Evolutionary conservation across 2,329 filamentous ascomycete species (phyloP), one percentile per base, ranked within the genome.

Genomic region (Clonostachys byssicola): DNA sequence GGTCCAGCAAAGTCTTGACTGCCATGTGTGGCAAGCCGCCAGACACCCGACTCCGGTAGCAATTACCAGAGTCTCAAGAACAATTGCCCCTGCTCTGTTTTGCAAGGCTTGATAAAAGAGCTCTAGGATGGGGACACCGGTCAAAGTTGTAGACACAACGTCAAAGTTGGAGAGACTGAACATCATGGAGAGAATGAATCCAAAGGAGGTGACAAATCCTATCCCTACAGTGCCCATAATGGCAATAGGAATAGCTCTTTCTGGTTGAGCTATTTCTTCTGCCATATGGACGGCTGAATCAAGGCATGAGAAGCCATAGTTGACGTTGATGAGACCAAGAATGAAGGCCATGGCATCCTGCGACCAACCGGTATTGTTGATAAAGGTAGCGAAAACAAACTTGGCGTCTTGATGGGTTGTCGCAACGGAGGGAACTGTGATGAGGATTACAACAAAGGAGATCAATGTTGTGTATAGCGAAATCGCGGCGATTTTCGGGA

Each of bases 371-470:
- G 75, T 78, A 43, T 75, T 71, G 53, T 78, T 78, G 46, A 75
- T 70, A 65, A 72, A 78, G 3, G 71, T 76, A 36, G 57, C 60
- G 54, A 78, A 79, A 17, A 79, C 75, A 47, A 77, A 78, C n/a
- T 69, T 62, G 43, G 64, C 58, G 43, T 62, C 56, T 16, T 72
- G 71, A 47, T 78, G 68, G 2, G 61, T 64, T 0, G 70, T 70
- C 1, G 75, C 72, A 40, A 64, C 67, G 5, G 73, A 70, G 5
- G 68, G 67, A 6, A 78, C 73, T 1, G 70, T 71, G 47, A 78
- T 62, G 49, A 77, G 64, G 12, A 73, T 70, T 7, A 68, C 63
- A 38, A 77, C 61, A 61, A 72, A 75, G 41, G 70, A 68, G 18
- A 76, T 57, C 47, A 74, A 72, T 7, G 75, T 63, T 43, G 73